These are phyloP conservation scores for Pseudogymnoascus sp. DNA, from an alignment of 2,329 filamentous ascomycete genomes.

Conservation along the genomic window DNA sequence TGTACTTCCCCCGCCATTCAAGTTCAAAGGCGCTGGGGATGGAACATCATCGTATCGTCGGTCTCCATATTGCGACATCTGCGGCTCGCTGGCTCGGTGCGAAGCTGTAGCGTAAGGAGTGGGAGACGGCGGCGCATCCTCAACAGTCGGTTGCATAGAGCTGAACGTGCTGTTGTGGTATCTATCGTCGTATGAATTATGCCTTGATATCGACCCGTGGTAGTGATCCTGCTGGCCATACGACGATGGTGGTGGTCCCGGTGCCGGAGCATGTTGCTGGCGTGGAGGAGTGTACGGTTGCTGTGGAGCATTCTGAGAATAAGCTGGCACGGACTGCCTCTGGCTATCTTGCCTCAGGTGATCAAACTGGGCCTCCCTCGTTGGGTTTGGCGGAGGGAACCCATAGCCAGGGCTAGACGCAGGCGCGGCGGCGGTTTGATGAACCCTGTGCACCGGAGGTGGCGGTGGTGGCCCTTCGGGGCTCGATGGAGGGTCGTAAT, in stretches of 20 bases:
- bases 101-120: conserved; percentile 15
- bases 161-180: conserved; percentile 32
- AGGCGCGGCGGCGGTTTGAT: background rate
- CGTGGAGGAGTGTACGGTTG: conserved; percentile 22
- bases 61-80: conserved; percentile 18
- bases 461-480: conserved; percentile 29
- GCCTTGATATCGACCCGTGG: conserved; percentile 21
- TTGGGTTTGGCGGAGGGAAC: conserved; percentile 6
- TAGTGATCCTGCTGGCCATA: conserved; percentile 20
- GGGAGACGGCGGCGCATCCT: conserved; percentile 33
- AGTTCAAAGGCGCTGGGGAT: conserved; percentile 26
- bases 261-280: background rate
- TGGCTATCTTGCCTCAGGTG: conserved; percentile 18
- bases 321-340: conserved; percentile 21
- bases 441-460: conserved; percentile 18
- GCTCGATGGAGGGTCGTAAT: conserved; percentile 25
- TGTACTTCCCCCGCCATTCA: conserved; percentile 9
- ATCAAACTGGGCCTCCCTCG: conserved; percentile 5
- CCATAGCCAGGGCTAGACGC: conserved; percentile 6
- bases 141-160: conserved; percentile 40
- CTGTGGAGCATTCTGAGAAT: conserved; percentile 22
- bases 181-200: conserved; percentile 28
- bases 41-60: conserved; percentile 23
- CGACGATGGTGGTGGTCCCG: background rate
- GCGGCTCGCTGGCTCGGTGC: conserved; percentile 18